These are phyloP conservation scores for Exophiala xenobiotica DNA, from an alignment of 2,329 filamentous ascomycete species.

Conservation along the genomic window DNA sequence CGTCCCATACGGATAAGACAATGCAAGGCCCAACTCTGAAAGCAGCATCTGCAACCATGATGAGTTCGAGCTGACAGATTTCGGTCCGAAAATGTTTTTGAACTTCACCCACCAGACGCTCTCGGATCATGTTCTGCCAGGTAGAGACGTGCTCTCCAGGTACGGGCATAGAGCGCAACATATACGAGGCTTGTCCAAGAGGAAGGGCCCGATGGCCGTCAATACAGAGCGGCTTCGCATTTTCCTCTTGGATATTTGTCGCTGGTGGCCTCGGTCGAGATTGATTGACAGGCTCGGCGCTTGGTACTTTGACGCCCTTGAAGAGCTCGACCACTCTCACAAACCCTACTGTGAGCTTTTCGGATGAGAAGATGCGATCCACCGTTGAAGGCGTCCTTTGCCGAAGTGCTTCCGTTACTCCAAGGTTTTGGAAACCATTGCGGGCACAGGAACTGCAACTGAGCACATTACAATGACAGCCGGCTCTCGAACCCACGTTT, in stretches of 20 bases:
- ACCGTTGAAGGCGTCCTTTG: neutral
- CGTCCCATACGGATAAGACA: neutral
- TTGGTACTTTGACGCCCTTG: neutral
- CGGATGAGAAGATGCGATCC: neutral
- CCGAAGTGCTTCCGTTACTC: neutral
- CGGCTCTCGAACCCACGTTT: no score
- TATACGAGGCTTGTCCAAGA: neutral
- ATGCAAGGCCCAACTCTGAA: neutral
- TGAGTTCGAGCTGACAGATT: neutral
- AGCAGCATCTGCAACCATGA: neutral
- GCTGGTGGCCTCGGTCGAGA: neutral
- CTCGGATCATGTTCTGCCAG: neutral
- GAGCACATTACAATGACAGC: no score
- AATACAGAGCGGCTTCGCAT: neutral
- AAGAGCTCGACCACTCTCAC: neutral
- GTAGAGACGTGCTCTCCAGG: neutral
- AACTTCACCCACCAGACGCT: neutral
- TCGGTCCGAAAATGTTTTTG: neutral
- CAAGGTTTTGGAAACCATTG: neutral
- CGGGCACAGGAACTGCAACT: neutral
- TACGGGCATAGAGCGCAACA: neutral
- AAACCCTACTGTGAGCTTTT: neutral
- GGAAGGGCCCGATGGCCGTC: neutral
- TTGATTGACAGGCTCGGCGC: neutral
- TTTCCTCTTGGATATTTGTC: neutral